Conservation (phyloP, 176 grass and related monocot species). For the Carex kokanica region DNA sequence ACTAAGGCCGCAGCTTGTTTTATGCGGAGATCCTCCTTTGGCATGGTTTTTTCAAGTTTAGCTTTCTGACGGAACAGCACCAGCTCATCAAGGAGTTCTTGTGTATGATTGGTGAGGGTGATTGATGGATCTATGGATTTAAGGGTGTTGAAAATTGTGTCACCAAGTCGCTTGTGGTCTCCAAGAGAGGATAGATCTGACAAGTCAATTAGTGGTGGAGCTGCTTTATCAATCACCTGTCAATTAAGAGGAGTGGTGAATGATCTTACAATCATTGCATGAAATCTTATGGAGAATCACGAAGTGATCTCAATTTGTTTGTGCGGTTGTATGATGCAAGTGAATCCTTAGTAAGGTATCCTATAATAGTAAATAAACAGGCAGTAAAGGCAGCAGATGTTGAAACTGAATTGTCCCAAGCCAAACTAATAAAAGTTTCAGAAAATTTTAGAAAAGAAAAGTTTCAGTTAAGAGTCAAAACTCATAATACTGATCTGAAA, state of each 20-base stretch:
- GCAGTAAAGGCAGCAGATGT: neutral
- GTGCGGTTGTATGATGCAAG: neutral
- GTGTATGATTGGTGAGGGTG: conserved; percentile 41
- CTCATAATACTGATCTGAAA: neutral
- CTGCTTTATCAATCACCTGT: conserved; percentile 88
- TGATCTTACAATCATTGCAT: neutral
- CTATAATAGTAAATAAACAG: neutral
- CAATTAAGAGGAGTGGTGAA: neutral
- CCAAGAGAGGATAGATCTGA: conserved; percentile 61
- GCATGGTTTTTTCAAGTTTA: conserved; percentile 88
- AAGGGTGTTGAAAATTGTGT: conserved; percentile 67
- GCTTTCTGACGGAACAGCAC: conserved; percentile 70
- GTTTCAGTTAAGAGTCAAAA: neutral
- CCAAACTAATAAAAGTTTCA: neutral
- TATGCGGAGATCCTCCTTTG: conserved; percentile 94
- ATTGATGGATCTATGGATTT: conserved; percentile 55
- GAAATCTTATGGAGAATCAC: neutral
- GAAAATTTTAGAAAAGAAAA: neutral
- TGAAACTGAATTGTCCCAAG: neutral
- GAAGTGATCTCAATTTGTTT: neutral
- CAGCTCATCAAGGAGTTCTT: conserved; percentile 83
- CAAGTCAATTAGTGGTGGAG: conserved; percentile 73
- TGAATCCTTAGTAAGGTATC: neutral
- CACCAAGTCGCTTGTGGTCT: conserved; percentile 83
- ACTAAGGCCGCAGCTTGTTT: conserved; percentile 98